Conservation (phyloP, 2,329 filamentous ascomycete genomes). For the Trichoderma harzianum region DNA sequence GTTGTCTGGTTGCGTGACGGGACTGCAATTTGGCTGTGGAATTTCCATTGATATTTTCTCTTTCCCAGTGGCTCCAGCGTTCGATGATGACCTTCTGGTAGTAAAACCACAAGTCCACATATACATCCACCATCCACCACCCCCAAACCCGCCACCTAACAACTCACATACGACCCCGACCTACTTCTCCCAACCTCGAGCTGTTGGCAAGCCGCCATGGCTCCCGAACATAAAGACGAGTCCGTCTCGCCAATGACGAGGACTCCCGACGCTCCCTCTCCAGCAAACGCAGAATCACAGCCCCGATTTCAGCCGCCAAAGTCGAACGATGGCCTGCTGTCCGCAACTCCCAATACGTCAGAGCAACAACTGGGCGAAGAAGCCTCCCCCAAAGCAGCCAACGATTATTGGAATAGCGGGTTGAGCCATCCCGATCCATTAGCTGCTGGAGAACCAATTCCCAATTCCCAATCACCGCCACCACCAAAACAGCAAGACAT, state of each 20-base stretch:
- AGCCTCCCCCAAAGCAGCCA: background rate
- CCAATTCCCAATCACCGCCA: background rate
- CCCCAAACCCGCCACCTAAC: background rate
- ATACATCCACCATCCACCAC: background rate
- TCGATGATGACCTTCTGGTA: background rate
- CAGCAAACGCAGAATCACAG: slow-evolving; percentile 14
- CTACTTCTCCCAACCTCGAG: background rate
- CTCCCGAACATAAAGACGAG: slow-evolving; percentile 14
- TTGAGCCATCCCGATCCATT: slow-evolving; percentile 15
- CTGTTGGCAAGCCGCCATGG: slow-evolving; percentile 10
- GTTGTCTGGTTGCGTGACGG: background rate
- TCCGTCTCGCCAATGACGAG: slow-evolving; percentile 23
- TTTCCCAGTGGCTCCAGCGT: background rate
- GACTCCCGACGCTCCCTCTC: slow-evolving; percentile 18
- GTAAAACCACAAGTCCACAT: background rate
- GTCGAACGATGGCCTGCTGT: slow-evolving; percentile 16
- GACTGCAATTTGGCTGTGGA: background rate
- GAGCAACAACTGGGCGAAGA: background rate
- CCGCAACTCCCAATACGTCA: slow-evolving; percentile 2
- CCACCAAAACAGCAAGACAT: background rate
- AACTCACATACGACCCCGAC: background rate
- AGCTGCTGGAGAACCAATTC: background rate
- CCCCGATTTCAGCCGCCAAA: slow-evolving; percentile 15
- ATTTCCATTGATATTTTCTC: background rate
- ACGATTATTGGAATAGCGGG: slow-evolving; percentile 24